These are phyloP conservation scores for Wickerhamiella slavikovae DNA, from an alignment of 805 yeast species.

Conservation along the genomic window DNA sequence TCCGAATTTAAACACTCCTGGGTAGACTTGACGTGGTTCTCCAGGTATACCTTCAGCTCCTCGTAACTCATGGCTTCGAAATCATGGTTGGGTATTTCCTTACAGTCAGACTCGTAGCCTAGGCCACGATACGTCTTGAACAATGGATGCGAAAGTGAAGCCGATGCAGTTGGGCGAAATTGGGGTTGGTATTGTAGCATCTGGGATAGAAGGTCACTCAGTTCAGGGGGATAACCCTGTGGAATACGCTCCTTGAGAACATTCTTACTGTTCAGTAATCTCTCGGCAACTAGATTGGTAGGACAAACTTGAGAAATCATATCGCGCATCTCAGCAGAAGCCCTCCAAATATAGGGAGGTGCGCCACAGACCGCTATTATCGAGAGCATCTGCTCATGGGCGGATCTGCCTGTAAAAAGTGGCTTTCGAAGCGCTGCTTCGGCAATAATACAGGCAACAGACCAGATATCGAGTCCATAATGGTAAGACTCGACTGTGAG, in stretches of 20 bases:
- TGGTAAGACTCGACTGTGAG: slow-evolving; percentile 18
- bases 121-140: slow-evolving; percentile 31
- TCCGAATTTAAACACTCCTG: too few relatives aligned
- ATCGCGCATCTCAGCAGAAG: too few relatives aligned
- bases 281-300: too few relatives aligned
- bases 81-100: slow-evolving; percentile 37
- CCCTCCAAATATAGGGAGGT: too few relatives aligned
- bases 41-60: too few relatives aligned
- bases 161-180: slow-evolving; percentile 31
- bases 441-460: slow-evolving; percentile 75
- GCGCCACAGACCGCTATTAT: slow-evolving; percentile 53
- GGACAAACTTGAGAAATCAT: too few relatives aligned
- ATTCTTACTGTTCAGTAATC: neutral
- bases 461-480: slow-evolving; percentile 66
- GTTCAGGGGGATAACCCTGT: neutral
- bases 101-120: slow-evolving; percentile 35
- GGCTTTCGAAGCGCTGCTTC: slow-evolving; percentile 71
- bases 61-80: slow-evolving; percentile 28
- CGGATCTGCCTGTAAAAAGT: slow-evolving; percentile 55
- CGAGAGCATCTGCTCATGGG: slow-evolving; percentile 46
- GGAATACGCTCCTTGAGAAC: slow-evolving; percentile 6
- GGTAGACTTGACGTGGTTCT: too few relatives aligned
- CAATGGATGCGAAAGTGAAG: slow-evolving; percentile 38
- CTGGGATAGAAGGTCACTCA: slow-evolving; percentile 26
- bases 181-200: slow-evolving; percentile 47